A percentile compares a stretch with the other conserved stretches of the same genome.
Conservation (phyloP, 2,329 filamentous ascomycete genomes). For the Fusarium sp. region DNA sequence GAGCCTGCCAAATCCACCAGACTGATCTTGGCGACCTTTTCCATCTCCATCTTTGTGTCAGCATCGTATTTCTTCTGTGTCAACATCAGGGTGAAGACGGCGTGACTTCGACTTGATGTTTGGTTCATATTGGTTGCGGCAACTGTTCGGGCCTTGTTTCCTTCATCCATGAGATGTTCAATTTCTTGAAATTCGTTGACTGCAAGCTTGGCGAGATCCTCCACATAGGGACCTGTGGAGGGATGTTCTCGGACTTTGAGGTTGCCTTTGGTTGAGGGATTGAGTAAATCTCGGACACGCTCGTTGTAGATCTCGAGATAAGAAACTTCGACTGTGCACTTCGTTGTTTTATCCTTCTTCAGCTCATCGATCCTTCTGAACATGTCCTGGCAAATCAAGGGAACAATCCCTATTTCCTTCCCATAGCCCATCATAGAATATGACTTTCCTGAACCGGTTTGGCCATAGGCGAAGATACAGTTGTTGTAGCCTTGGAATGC, state of each 20-base stretch:
- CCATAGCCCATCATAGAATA: constrained; percentile 99
- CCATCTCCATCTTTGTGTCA: constrained; percentile 95
- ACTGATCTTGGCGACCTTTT: constrained; percentile 98
- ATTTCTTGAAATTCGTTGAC: constrained; percentile 95
- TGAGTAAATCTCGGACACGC: constrained; percentile 91
- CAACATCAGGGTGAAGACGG: constrained; percentile 94
- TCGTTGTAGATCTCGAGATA: constrained; percentile 99
- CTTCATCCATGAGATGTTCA: constrained; percentile 98
- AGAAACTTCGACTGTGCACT: constrained; percentile 95
- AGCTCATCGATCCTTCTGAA: constrained; percentile 82
- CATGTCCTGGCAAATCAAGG: constrained; percentile 97
- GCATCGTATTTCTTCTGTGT: constrained; percentile 91
- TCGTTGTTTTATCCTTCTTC: constrained; percentile 76
- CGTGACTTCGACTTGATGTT: constrained; percentile 96
- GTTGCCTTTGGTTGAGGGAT: constrained; percentile 94
- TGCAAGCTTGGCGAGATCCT: constrained; percentile 94
- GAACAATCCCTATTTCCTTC: constrained; percentile 93
- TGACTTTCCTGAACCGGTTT: constrained; percentile 97
- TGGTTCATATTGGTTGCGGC: constrained; percentile 99
- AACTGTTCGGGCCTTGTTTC: constrained; percentile 97
- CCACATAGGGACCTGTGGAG: constrained; percentile 95
- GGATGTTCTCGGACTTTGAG: constrained; percentile 97
- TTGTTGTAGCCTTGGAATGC: constrained; percentile 99
- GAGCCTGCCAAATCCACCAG: constrained; percentile 97
- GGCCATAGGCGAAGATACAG: constrained; percentile 98